Evolutionary conservation across 176 grass and related monocot species (phyloP).

Genomic region (Thinopyrum elongatum): DNA sequence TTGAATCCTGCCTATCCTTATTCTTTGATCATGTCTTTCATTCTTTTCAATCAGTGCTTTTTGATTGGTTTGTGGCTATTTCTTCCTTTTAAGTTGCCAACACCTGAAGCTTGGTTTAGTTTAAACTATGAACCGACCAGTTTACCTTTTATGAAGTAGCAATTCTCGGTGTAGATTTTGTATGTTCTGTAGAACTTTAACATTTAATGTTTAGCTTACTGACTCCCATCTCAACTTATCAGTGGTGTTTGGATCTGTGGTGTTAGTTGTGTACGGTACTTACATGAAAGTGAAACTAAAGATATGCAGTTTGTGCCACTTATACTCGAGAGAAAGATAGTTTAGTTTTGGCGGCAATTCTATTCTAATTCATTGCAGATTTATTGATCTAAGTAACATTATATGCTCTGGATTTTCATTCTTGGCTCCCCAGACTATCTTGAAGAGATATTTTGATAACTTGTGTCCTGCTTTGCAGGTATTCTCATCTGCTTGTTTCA

Average conservation of each 20-base stretch:
- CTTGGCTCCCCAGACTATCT: not conserved
- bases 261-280: conserved; percentile 9
- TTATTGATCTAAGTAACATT: not conserved
- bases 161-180: not conserved
- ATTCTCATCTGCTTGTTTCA: conserved; percentile 92
- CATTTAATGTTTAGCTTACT: not conserved
- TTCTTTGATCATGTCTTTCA: not conserved
- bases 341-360: not conserved
- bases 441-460: conserved; percentile 23
- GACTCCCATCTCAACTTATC: not conserved
- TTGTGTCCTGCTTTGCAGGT: conserved; percentile 54
- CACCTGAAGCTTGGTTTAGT: not conserved
- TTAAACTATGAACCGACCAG: not conserved
- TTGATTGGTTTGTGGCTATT: not conserved
- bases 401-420: not conserved
- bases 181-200: not conserved
- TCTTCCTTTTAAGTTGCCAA: conserved; percentile 2
- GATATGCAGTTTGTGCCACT: not conserved
- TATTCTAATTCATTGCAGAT: not conserved
- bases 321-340: not conserved
- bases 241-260: not conserved
- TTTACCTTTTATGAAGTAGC: not conserved
- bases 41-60: conserved; percentile 4
- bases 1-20: not conserved
- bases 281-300: not conserved